Conservation (phyloP, 139 green algal species). For the Coelastrella sp. region DNA sequence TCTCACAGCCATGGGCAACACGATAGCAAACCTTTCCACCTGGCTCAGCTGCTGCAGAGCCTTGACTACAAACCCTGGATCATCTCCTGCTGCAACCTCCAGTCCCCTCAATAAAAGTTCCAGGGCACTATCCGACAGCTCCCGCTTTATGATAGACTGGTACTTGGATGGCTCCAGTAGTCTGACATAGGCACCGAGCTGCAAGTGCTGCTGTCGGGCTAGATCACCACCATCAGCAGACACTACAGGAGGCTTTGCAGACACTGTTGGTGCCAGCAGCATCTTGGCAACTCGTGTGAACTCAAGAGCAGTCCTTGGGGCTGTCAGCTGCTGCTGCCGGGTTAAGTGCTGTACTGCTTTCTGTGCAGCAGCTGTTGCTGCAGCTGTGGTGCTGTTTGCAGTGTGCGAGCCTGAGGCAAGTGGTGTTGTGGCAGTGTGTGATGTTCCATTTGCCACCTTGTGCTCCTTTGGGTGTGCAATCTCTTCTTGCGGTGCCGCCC, state of each 20-base stretch:
- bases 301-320: background rate
- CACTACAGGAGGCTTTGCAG: background rate
- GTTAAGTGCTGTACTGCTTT: background rate
- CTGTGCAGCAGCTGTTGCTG: background rate
- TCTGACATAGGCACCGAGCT: conserved; percentile 8
- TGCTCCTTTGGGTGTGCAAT: background rate
- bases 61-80: background rate
- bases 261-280: background rate
- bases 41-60: background rate
- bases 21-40: conserved; percentile 18
- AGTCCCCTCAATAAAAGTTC: background rate
- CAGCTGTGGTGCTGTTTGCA: background rate
- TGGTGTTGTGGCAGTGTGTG: background rate
- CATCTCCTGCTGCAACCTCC: background rate
- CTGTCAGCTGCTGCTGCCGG: background rate
- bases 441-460: background rate
- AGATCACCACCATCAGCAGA: background rate
- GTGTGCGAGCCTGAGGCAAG: background rate
- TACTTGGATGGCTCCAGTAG: conserved; percentile 20
- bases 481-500: background rate
- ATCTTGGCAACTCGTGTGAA: background rate
- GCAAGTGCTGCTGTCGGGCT: background rate
- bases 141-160: background rate
- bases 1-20: conserved; percentile 3
- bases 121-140: background rate